Base-by-base conservation (phyloP, 2,329 filamentous ascomycete genomes). In the Ceratocystis ficicola region DNA sequence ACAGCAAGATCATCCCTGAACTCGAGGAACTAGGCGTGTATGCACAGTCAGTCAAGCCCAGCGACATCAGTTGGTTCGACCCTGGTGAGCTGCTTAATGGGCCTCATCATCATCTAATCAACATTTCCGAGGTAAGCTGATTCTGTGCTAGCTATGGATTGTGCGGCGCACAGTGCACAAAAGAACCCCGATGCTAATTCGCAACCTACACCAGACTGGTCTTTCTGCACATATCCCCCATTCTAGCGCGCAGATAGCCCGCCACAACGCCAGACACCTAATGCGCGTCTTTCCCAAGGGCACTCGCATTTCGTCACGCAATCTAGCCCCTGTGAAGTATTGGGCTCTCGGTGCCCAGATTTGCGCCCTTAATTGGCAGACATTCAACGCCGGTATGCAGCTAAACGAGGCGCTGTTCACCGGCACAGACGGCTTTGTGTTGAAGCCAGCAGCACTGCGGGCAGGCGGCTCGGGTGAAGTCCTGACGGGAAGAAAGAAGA, bases 281-380 rank as follows among this genome's bases (percentile, higher is more conserved):
- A 88, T 88, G 85, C 81, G 86, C 3, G 85, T 88, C 1, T 88
- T 78, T 69, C 86, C 86, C 46, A 87, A 87, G 70, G 86, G 86
- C 62, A 86, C 85, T 0, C 82, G 86, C 55, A 87, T 88, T 72
- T 83, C 82, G 0, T 87, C 84, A 1, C 79, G 78, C 44, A 88
- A 88, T 71, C 78, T 88, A 1, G 78, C 79, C 64, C 85, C 84
- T 0, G 79, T 85, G 0, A 78, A 80, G 0, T 88, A 86, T 72
- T 88, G 86, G 86, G 83, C 79, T 5, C 72, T 87, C 3, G 86
- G 86, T 1, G 85, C 85, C 1, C 86, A 88, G 70, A 84, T 88
- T 60, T 87, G 84, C 71, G 86, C 86, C 2, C 77, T 88, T 64
- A 88, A 88, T 74, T 86, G 85, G 82, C 86, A 88, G 71, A 86